Base-by-base conservation (phyloP, 2,329 filamentous ascomycete species). In the Apiospora pterosperma region DNA sequence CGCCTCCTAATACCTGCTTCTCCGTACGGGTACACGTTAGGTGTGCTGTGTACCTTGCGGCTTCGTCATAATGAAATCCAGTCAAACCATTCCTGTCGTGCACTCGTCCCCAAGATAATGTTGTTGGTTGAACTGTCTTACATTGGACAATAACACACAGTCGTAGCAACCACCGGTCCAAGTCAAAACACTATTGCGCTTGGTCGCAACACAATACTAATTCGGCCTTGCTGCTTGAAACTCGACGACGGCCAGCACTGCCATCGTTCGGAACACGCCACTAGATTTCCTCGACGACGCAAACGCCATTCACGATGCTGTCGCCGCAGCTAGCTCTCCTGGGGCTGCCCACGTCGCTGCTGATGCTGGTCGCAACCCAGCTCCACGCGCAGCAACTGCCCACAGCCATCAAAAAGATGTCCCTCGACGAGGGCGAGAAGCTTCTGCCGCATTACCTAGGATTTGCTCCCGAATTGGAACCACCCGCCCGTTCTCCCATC, bases 331-430 rank as follows among this genome's bases (percentile, higher is more conserved):
- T 38, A 58, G 23, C 61, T 11, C 66, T 82, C n/a, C 65, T 80
- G 39, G 67, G 75, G 58, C 75, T 84, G 8, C 78, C 82, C 11
- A 69, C 78, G 8, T 79, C 81, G n/a, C 71, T 85, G 48, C 76
- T 85, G 52, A 73, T 82, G 19, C 76, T 86, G 28, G 70, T 84
- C 55, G 74, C 79, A 2, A 76, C 77, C 2, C 77, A 80, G 58
- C 70, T 78, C 16, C 69, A 71, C 2, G 78, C 78, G 36, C 75
- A 76, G 11, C 69, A 64, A 36, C 8, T 55, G 6, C 90, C 90
- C 0, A 84, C 85, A 1, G 91, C 86, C 0, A 82, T 94, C 63
- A 86, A 85, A 73, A 93, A 93, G 74, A 92, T 94, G 86, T 82
- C 87, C 59, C 82, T 82, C 5, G 88, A 93, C 72, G 85, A 87